Evolutionary conservation across 2,329 filamentous ascomycete genomes (phyloP).

Genomic region (Trichoderma oligosporum): DNA sequence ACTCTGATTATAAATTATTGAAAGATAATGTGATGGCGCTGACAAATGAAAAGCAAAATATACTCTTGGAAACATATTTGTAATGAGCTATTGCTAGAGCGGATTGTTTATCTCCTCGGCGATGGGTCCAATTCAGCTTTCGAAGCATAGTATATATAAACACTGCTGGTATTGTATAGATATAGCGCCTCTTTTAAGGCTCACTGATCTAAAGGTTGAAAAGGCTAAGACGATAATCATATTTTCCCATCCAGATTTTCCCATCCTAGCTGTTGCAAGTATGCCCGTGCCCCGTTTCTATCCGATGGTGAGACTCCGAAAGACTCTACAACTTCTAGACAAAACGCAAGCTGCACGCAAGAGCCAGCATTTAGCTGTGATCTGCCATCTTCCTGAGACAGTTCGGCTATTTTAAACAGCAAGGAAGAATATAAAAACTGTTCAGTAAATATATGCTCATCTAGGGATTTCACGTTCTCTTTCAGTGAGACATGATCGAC

Average conservation of each 20-base stretch:
- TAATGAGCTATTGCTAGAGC: neutral
- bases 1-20: too few relatives aligned
- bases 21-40: neutral
- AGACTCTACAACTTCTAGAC: constrained; percentile 3
- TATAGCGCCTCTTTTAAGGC: too few relatives aligned
- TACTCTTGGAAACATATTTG: too few relatives aligned
- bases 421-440: neutral
- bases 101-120: neutral
- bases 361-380: neutral
- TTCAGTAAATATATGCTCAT: neutral
- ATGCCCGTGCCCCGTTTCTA: neutral
- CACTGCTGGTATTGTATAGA: too few relatives aligned
- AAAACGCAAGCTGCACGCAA: constrained; percentile 3
- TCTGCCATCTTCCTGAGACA: neutral
- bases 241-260: neutral
- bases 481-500: neutral
- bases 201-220: too few relatives aligned
- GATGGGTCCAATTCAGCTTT: too few relatives aligned
- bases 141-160: too few relatives aligned
- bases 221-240: neutral
- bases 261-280: neutral
- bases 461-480: neutral
- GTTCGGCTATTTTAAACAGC: neutral
- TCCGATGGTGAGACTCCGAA: neutral
- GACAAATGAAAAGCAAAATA: neutral